These are phyloP conservation scores for Thyridium curvatum DNA, from an alignment of 2,329 filamentous ascomycete species.

Conservation along the genomic window DNA sequence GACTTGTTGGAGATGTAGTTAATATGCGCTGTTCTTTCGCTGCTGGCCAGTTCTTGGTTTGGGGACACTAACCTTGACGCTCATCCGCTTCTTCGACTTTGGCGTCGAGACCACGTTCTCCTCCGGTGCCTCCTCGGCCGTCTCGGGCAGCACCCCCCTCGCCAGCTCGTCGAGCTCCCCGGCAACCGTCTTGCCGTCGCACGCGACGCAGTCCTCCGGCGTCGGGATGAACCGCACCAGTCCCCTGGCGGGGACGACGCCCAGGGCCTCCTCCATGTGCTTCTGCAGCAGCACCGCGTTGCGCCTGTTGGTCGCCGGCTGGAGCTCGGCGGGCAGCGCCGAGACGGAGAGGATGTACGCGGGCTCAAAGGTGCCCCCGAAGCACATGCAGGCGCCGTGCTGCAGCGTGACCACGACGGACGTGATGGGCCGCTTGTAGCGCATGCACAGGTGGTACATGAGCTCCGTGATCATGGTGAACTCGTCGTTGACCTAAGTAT, in stretches of 20 bases:
- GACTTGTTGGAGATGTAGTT: too few relatives aligned
- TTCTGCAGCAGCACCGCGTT: constrained; percentile 72
- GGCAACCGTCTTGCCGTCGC: constrained; percentile 62
- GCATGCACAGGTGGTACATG: constrained; percentile 63
- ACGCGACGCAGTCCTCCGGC: constrained; percentile 65
- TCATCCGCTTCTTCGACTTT: constrained; percentile 24
- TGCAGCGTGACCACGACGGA: constrained; percentile 72
- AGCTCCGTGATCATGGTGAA: constrained; percentile 69
- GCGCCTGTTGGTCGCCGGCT: constrained; percentile 71
- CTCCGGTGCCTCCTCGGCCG: constrained; percentile 3
- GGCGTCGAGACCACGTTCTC: constrained; percentile 1
- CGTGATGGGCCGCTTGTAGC: constrained; percentile 68
- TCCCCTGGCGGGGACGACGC: constrained; percentile 60
- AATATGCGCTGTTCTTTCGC: too few relatives aligned
- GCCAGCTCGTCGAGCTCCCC: constrained; percentile 58
- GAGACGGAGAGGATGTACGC: constrained; percentile 74
- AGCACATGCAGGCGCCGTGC: constrained; percentile 68
- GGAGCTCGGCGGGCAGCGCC: constrained; percentile 61
- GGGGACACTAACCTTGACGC: constrained; percentile 22
- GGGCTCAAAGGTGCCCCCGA: constrained; percentile 69
- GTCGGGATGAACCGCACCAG: constrained; percentile 67
- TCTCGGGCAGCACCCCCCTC: constrained; percentile 10
- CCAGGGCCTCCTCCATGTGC: constrained; percentile 66
- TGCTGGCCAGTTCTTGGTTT: too few relatives aligned
- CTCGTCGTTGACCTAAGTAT: constrained; percentile 64